Evolutionary conservation across 257 asterid genomes (phyloP), one percentile per base, ranked within the genome.

Genomic region (Paraleonurus japonicus): DNA sequence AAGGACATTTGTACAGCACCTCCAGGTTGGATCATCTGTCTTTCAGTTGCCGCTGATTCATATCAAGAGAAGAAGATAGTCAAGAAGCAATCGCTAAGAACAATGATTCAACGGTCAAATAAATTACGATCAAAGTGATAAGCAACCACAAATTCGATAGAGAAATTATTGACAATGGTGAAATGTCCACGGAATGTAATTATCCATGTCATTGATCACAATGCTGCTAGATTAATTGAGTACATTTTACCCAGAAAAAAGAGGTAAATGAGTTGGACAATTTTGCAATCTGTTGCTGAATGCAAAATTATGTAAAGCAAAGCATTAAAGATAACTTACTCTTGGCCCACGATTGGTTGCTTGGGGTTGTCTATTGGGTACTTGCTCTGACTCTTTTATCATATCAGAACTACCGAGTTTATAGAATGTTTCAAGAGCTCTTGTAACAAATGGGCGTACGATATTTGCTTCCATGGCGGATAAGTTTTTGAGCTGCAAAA

Each of bases 401-500:
- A 88, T 85, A 53, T 91, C 97, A 4, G 96, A 86, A 76, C 87
- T 84, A 72, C 85, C 76, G 57, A 91, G 88, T 85, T 88, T 89
- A 74, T 82, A 82, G 76, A 94, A 84, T 2, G 88, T 89, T 84
- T 82, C 88, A 39, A 94, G 87, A 65, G 99, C 96, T 78, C 78
- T 85, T 71, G 96, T 88, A 26, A 94, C 85, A 82, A 94, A 91
- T 47, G 97, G 96, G 28, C 97, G 92, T 67, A 94, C 92, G 27
- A 94, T 87, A 77, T 94, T 91, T 76, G 94, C 96, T 78, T 94
- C 99, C 99, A 94, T 94, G 20, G 96, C 97, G 50, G 99, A 88
- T 70, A 94, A 74, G 75, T 94, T 81, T 85, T 84, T 84, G n/a
- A 91, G 95, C 99, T 94, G 92, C 80, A 79, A 77, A 77, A 58